Conservation (phyloP, 2,329 filamentous ascomycete species). For the Fusarium verrucosum region DNA sequence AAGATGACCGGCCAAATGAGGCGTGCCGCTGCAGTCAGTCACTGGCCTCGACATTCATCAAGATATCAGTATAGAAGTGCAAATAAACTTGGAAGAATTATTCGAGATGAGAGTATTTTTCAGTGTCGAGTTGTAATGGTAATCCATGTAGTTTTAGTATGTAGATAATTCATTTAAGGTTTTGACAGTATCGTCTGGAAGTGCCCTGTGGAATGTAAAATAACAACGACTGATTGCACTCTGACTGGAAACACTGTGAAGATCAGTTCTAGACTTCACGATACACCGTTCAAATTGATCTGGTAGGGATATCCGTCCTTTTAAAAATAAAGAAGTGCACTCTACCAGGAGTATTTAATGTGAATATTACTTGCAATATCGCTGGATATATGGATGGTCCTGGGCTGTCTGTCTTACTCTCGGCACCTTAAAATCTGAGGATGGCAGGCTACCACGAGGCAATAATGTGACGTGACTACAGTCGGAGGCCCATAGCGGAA, state of each 20-base stretch:
- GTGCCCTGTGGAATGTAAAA: background rate
- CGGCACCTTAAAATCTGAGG: constrained; percentile 4
- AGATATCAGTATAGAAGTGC: background rate
- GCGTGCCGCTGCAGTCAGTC: background rate
- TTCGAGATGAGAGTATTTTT: no score
- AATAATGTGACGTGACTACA: constrained; percentile 12
- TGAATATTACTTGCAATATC: constrained; percentile 8
- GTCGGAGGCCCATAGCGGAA: background rate
- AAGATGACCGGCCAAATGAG: constrained; percentile 23
- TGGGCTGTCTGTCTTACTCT: constrained; percentile 15
- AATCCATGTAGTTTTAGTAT: no score
- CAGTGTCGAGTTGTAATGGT: no score
- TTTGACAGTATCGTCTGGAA: background rate
- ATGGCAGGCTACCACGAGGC: constrained; percentile 12
- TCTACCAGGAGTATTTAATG: background rate
- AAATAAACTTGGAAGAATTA: no score
- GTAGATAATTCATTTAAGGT: no score
- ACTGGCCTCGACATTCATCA: background rate
- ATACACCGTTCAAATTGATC: background rate
- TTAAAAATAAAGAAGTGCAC: background rate
- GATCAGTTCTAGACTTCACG: background rate
- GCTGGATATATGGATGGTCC: constrained; percentile 15
- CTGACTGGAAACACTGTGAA: background rate
- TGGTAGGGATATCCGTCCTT: constrained; percentile 6
- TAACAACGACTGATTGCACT: background rate